These are phyloP conservation scores for Pelargonium exstipulatum DNA, from an alignment of 441 rosid genomes.

Conservation along the genomic window DNA sequence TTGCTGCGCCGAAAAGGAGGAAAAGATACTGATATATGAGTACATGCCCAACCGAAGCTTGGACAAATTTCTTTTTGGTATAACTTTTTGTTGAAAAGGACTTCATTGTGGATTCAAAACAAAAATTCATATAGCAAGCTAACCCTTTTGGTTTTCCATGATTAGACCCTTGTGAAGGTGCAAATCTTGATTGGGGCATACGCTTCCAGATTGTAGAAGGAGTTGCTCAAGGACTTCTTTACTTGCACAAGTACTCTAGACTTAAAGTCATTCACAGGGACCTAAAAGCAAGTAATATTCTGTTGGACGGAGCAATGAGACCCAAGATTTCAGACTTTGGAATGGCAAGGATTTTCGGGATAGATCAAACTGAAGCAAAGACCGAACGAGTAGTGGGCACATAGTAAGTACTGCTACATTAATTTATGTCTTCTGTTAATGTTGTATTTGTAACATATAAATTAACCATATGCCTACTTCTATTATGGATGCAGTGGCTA, in stretches of 20 bases:
- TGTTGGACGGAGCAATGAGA: constrained; percentile 70
- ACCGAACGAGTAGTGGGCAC: constrained; percentile 87
- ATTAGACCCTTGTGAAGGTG: constrained; percentile 46
- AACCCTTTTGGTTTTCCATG: constrained; percentile 1
- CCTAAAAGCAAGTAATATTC: constrained; percentile 78
- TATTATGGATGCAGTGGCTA: not conserved
- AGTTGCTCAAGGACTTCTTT: constrained; percentile 59
- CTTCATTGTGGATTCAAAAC: not conserved
- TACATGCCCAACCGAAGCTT: constrained; percentile 83
- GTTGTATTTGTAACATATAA: not conserved
- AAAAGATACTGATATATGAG: constrained; percentile 70
- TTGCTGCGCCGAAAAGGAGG: constrained; percentile 71
- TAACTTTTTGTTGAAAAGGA: constrained; percentile 7
- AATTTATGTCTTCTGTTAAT: not conserved
- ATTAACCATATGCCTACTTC: not conserved
- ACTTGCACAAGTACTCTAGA: constrained; percentile 89
- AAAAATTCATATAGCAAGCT: not conserved
- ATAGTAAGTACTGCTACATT: constrained; percentile 50
- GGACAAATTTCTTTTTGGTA: constrained; percentile 73
- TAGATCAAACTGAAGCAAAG: constrained; percentile 65
- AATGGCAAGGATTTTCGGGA: constrained; percentile 74
- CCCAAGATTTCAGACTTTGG: constrained; percentile 94
- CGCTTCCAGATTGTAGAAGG: constrained; percentile 38
- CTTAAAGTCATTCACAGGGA: constrained; percentile 59
- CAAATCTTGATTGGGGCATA: constrained; percentile 51